Percentiles rank a stretch among this genome's conserved stretches.
Evolutionary conservation across 1,284 basidiomycete species (phyloP).

Genomic region (Trichosporon ovoides): DNA sequence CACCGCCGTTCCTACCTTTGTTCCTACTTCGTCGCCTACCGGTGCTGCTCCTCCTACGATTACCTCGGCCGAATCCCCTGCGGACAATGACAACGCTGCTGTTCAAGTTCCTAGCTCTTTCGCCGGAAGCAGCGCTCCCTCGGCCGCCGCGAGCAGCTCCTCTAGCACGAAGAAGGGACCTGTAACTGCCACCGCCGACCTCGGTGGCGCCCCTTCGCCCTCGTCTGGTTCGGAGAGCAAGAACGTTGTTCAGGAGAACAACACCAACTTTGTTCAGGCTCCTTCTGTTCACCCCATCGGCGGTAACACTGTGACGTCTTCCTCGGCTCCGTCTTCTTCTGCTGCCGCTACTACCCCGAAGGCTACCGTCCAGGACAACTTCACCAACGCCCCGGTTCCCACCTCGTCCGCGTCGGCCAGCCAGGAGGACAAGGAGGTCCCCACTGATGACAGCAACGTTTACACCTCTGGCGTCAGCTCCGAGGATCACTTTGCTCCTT

Average conservation of each 20-base stretch:
- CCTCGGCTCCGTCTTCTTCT: neutral
- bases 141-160: too few species aligned
- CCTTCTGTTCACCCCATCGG: neutral
- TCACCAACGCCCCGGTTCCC: neutral
- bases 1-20: slow-evolving; percentile 42
- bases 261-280: neutral
- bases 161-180: slow-evolving; percentile 11
- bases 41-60: slow-evolving; percentile 11
- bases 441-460: neutral
- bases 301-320: neutral
- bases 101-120: neutral
- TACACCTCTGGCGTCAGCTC: too few species aligned
- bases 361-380: neutral
- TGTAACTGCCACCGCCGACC: slow-evolving; percentile 2
- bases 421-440: neutral
- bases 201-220: slow-evolving; percentile 4
- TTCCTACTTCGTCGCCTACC: slow-evolving; percentile 16
- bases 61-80: neutral
- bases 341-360: neutral
- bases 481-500: too few species aligned
- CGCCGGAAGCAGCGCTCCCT: neutral
- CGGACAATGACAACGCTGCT: slow-evolving; percentile 53
- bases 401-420: neutral
- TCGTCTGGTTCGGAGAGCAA: slow-evolving; percentile 9
- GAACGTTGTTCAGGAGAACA: slow-evolving; percentile 4